Evolutionary conservation across 2,329 filamentous ascomycete species (phyloP), one percentile per base, ranked within the genome.

Genomic region (Sporothrix globosa): DNA sequence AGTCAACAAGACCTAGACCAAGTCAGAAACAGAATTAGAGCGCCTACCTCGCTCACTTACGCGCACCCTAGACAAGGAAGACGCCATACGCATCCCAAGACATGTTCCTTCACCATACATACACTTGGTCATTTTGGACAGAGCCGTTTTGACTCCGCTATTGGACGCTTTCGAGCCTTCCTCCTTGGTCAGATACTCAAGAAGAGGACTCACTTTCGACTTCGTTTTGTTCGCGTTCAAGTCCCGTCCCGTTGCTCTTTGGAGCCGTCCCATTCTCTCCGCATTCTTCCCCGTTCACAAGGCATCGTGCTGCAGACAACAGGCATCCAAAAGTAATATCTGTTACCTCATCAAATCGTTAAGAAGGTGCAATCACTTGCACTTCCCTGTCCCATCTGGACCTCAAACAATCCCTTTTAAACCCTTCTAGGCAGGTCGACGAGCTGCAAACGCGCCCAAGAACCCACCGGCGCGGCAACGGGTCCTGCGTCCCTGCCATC

Each of bases 381-480:
- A 17, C 34, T 46, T 21, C n/a, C 34, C 3, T 46, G n/a, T 54
- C 34, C 10, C 7, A 14, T 50, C 58, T 21, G 19, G 4, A 66
- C 46, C 44, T 61, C 39, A 17, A 56, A 44, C 7, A 24, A 53
- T 44, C 48, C 58, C 58, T 65, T 65, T 56, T 65, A 63, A 46
- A 53, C 68, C 68, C 34, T 30, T 65, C 48, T 65, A 65, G 68
- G 68, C 68, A 69, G 68, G 68, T 65, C 58, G 53, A 44, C 46
- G 17, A 21, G 46, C 46, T 66, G 50, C 39, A 58, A 68, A 24
- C 21, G 46, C 50, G 27, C 11, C 67, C 54, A 39, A 52, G 52
- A 24, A 56, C 39, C 48, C 21, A 56, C 50, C 50, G 52, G 63
- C 48, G 50, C 63, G 63, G 30, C 46, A 53, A 52, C 61, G 61